Evolutionary conservation across 208 protist species (phyloP), one percentile per base, ranked within the genome.

Genomic region (Trypanosoma brucei): DNA sequence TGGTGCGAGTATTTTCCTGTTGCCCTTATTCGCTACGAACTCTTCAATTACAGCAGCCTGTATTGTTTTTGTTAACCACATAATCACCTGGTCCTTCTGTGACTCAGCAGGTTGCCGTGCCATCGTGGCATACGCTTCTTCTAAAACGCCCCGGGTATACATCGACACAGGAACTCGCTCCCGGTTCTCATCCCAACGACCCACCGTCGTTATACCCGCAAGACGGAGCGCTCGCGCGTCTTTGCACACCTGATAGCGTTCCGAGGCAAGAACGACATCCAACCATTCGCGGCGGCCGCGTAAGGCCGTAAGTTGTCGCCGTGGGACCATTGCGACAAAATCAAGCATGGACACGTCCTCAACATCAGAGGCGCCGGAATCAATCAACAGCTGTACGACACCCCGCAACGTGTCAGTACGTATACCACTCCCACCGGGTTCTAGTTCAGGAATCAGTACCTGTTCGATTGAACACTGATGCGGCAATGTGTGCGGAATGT

Each of bases 61-160:
- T 62, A 93, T 91, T 0, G 87, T 81, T 38, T 81, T 77, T 2
- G 83, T 85, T 14, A 93, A 70, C 84, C 87, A 93, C n/a, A 75
- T 75, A 48, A 93, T 76, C 9, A 93, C 81, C 65, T 84, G 76
- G 14, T 85, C 76, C 66, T 79, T 71, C 68, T 86, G 76, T 33
- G 54, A 59, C 68, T 62, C 58, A 40, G 54, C n/a, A 36, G 58
- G 59, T n/a, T 66, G 66, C 7, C 65, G 46, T 38, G 58, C 53
- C 39, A 71, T 75, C 39, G 59, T 60, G 49, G 63, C 58, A 56
- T 88, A 91, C 2, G 81, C 78, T 5, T 72, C 59, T 51, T 90
- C 78, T 3, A 93, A 71, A 51, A 86, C 39, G 4, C 87, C 87
- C 2, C 87, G 81, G 0, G 71, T 70, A 72, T 88, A 91, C 14